Percentiles rank a stretch among this genome's conserved stretches.
These are phyloP conservation scores for Apophysomyces trapeziformis DNA, from an alignment of 371 early-diverging fungal species.

Conservation along the genomic window DNA sequence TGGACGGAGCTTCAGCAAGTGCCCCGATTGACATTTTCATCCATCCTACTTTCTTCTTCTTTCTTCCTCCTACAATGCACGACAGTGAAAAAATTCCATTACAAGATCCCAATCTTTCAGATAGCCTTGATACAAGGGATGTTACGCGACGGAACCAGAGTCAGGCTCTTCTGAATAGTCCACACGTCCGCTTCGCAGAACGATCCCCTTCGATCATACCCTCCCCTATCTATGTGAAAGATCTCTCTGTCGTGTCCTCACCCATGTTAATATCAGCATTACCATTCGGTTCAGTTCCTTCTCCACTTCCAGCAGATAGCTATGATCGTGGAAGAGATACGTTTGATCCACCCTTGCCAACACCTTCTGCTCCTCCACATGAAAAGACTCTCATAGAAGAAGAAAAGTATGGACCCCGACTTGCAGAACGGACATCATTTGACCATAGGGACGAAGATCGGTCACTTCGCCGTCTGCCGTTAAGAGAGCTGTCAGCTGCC, in stretches of 20 bases:
- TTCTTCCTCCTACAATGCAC: no score
- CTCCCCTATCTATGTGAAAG: slow-evolving; percentile 19
- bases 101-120: no score
- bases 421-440: neutral
- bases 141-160: no score
- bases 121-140: no score
- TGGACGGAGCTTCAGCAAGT: no score
- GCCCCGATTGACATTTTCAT: no score
- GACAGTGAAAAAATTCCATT: no score
- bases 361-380: slow-evolving; percentile 11
- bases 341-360: neutral
- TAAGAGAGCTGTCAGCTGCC: neutral
- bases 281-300: neutral
- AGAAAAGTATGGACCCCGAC: slow-evolving; percentile 15
- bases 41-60: no score
- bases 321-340: slow-evolving; percentile 18
- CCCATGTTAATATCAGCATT: slow-evolving; percentile 1
- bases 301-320: neutral
- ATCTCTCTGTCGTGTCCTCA: slow-evolving; percentile 6
- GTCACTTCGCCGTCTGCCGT: neutral
- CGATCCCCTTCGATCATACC: slow-evolving; percentile 29
- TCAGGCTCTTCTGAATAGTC: slow-evolving; percentile 1
- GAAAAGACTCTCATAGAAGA: slow-evolving; percentile 22
- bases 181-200: slow-evolving; percentile 28
- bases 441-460: neutral